Evolutionary conservation across 371 early-diverging fungal genomes (phyloP), one percentile per base, ranked within the genome.

Genomic region (Nematocida major): DNA sequence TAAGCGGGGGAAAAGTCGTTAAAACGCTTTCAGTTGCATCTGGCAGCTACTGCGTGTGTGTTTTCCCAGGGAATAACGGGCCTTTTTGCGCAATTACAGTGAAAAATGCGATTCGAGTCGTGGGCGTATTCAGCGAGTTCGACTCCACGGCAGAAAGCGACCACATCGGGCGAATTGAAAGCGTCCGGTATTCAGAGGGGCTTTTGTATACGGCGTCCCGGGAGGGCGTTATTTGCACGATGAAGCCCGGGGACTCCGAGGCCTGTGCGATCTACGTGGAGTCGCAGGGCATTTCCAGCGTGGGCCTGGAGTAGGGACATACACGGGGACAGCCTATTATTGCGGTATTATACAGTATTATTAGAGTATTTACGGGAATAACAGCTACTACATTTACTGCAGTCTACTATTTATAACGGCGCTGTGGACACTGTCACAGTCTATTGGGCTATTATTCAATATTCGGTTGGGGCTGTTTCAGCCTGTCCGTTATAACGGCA

Each of bases 261-360:
- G 68, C 54, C 9, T 38, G 24, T 11, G 78, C 57, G 13, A 39
- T 67, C 3, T 78, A 54, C 34, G 78, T 78, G n/a, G 67, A 67
- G n/a, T 20, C 18, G 24, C 24, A 39, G 20, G 78, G 66, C 4
- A 45, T 67, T 36, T 20, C 24, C 11, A 49, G 30, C 30, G 42
- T 66, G n/a, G 36, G 38, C 13, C 22, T 45, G 39, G n/a, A 36
- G 54, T 7, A 54, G 34, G 26, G 30, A 43, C 13, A 3, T 28
- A 42, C 45, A 18, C n/a, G n/a, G n/a, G n/a, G n/a, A n/a, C n/a
- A n/a, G n/a, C 53, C 20, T 9, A 59, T 59, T 40, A 68, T 66
- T 24, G 47, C 11, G 15, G n/a, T 59, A 63, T 3, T 80, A 80
- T 54, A 76, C 53, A 78, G 32, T 51, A 51, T 51, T 51, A 0